These are phyloP conservation scores for Quercus mongolica DNA, from an alignment of 306 rosid genomes.

Conservation along the genomic window DNA sequence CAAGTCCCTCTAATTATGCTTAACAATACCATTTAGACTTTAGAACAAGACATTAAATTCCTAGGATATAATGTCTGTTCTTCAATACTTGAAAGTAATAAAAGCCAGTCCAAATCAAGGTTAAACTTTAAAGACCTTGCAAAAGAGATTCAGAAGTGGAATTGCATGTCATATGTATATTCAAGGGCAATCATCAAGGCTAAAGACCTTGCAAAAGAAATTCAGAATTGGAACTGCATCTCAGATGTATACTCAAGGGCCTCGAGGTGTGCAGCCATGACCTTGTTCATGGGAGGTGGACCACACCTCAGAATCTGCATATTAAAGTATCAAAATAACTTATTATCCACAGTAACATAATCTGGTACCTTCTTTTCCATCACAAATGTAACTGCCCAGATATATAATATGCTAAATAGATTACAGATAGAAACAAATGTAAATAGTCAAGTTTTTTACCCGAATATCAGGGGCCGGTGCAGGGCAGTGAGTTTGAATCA, in stretches of 20 bases:
- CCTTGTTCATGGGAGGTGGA: conserved; percentile 99
- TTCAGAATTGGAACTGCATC: conserved; percentile 92
- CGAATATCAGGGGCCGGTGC: conserved; percentile 68
- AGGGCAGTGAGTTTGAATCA: conserved; percentile 83
- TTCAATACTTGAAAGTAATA: neutral
- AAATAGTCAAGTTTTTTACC: conserved; percentile 39
- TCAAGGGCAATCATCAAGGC: conserved; percentile 45
- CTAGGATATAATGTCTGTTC: neutral
- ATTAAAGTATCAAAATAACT: neutral
- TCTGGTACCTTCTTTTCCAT: conserved; percentile 21
- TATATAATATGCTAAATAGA: neutral
- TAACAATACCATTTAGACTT: neutral
- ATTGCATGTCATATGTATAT: conserved; percentile 72
- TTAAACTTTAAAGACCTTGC: conserved; percentile 2
- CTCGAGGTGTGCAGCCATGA: conserved; percentile 82
- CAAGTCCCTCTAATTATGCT: neutral
- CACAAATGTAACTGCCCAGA: neutral
- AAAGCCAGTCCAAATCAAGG: neutral
- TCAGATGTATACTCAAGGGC: conserved; percentile 66
- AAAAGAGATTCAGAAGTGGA: conserved; percentile 68
- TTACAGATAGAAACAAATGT: neutral
- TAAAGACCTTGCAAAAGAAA: conserved; percentile 4
- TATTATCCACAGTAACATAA: neutral
- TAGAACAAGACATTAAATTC: neutral
- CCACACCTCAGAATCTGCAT: conserved; percentile 88